Evolutionary conservation across 805 yeast genomes (phyloP).

Genomic region (Candida hungchunana): DNA sequence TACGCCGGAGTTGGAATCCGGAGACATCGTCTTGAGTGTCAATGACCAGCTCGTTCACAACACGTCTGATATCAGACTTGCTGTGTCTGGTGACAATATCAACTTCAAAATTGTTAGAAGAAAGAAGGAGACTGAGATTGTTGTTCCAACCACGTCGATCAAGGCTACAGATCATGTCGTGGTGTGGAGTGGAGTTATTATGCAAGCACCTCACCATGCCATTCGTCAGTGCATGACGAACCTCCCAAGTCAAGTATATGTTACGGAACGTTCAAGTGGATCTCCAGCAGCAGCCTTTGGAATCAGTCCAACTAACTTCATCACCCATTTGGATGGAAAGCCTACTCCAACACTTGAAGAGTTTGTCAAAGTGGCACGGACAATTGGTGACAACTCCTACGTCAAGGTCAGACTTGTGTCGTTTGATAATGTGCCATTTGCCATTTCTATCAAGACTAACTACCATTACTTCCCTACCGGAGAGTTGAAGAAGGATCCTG

Average conservation of each 20-base stretch:
- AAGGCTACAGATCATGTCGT: slow-evolving; percentile 62
- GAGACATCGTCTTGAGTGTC: slow-evolving; percentile 74
- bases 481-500: slow-evolving; percentile 47
- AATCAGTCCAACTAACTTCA: slow-evolving; percentile 73
- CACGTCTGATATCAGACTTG: slow-evolving; percentile 47
- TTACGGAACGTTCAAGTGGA: slow-evolving; percentile 68
- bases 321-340: slow-evolving; percentile 81
- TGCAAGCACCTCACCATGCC: slow-evolving; percentile 91
- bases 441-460: slow-evolving; percentile 79
- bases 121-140: slow-evolving; percentile 55
- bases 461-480: slow-evolving; percentile 84
- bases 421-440: slow-evolving; percentile 83
- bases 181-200: slow-evolving; percentile 77
- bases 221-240: slow-evolving; percentile 78
- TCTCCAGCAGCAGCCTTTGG: slow-evolving; percentile 86
- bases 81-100: slow-evolving; percentile 40
- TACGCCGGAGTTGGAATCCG: slow-evolving; percentile 38
- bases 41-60: slow-evolving; percentile 61
- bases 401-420: slow-evolving; percentile 77
- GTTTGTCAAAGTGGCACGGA: slow-evolving; percentile 61
- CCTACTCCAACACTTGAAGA: slow-evolving; percentile 67
- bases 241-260: slow-evolving; percentile 81
- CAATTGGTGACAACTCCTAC: slow-evolving; percentile 74
- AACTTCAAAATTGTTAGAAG: slow-evolving; percentile 68
- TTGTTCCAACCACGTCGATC: slow-evolving; percentile 62